These are phyloP conservation scores for Sporothrix dimorphospora DNA, from an alignment of 2,329 filamentous ascomycete species.

Conservation along the genomic window DNA sequence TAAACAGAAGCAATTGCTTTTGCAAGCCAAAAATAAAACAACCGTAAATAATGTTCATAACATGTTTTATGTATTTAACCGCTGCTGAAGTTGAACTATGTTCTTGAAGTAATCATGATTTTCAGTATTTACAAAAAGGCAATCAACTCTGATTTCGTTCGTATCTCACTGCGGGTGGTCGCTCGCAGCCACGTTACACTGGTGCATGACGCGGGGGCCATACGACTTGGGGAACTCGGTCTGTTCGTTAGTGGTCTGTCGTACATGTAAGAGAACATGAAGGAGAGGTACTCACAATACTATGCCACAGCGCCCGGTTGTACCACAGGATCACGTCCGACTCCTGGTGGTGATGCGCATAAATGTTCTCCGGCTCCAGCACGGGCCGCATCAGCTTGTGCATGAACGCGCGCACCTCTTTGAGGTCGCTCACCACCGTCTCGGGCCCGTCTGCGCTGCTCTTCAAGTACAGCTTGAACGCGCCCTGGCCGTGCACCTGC, in stretches of 20 bases:
- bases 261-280: not conserved
- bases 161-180: conserved; percentile 33
- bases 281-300: conserved; percentile 39
- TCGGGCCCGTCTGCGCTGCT: conserved; percentile 37
- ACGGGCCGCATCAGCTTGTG: conserved; percentile 45
- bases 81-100: no score
- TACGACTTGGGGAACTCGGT: conserved; percentile 45
- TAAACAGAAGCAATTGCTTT: no score
- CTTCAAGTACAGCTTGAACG: conserved; percentile 42
- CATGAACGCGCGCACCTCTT: conserved; percentile 40
- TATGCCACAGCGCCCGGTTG: conserved; percentile 46
- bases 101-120: no score
- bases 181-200: conserved; percentile 41
- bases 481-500: conserved; percentile 44
- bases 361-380: conserved; percentile 42
- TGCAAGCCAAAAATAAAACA: no score
- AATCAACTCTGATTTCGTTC: no score
- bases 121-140: no score
- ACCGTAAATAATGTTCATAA: no score
- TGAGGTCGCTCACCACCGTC: conserved; percentile 37
- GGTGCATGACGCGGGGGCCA: conserved; percentile 45
- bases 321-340: conserved; percentile 47
- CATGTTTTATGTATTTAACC: no score
- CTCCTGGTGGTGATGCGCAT: conserved; percentile 43
- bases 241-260: conserved; percentile 21